Conservation (phyloP, 208 protist species). For the Endotrypanum monterogeii region DNA sequence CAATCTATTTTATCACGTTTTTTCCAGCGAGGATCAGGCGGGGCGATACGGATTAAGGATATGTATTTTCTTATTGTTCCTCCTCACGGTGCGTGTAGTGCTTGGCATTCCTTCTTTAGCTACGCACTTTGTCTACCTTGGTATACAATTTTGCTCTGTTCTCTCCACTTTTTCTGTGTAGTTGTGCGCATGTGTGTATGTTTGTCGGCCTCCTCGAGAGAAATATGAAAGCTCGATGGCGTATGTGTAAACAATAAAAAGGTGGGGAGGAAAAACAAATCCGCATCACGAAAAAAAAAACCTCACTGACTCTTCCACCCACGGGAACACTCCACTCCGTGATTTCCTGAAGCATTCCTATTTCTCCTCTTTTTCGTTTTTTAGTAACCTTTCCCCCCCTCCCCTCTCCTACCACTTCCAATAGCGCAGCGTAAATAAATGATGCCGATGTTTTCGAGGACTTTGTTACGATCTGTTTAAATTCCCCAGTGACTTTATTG, state of each 20-base stretch:
- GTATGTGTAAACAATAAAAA: neutral
- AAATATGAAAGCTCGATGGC: no score
- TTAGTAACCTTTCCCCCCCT: neutral
- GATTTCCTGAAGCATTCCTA: neutral
- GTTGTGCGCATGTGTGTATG: neutral
- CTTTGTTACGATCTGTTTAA: neutral
- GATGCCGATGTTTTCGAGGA: neutral
- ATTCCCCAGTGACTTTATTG: neutral
- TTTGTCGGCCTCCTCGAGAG: neutral
- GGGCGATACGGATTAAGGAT: no score
- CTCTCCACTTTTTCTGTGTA: no score
- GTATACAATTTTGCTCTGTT: neutral
- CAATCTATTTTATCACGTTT: neutral
- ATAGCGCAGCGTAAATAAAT: neutral
- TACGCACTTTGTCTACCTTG: no score
- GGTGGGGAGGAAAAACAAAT: neutral
- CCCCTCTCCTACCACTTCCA: neutral
- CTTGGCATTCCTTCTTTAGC: neutral
- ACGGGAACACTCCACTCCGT: neutral
- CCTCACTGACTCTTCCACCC: neutral
- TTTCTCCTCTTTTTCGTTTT: neutral
- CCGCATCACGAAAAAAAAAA: neutral
- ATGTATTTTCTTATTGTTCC: neutral
- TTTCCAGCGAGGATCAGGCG: no score
- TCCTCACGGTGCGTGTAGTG: neutral